These are phyloP conservation scores for Neoarthrinium moseri DNA, from an alignment of 2,329 filamentous ascomycete genomes.

Conservation along the genomic window DNA sequence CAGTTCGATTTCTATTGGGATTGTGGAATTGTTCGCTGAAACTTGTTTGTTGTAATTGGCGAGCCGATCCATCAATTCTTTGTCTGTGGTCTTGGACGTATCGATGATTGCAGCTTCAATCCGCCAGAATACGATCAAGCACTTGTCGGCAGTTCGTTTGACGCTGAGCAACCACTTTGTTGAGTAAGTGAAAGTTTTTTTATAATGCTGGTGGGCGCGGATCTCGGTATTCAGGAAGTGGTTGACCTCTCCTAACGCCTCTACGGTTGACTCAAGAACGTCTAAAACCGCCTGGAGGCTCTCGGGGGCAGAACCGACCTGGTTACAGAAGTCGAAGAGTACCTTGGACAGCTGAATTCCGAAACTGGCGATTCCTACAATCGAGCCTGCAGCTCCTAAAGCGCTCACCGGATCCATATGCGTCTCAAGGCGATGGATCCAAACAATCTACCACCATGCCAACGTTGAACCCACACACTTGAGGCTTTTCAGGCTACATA, in stretches of 20 bases:
- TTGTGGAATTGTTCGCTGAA: not conserved
- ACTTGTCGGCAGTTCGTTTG: not conserved
- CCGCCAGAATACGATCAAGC: not conserved
- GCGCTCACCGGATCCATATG: no score
- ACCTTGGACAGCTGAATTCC: not conserved
- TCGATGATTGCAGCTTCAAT: not conserved
- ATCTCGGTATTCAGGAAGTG: not conserved
- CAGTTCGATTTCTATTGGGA: not conserved
- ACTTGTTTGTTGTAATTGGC: not conserved
- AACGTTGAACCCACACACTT: no score
- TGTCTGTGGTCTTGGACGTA: not conserved
- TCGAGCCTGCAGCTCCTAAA: not conserved
- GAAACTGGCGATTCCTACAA: not conserved
- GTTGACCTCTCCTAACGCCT: not conserved
- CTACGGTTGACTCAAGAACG: not conserved
- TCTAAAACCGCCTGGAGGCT: not conserved
- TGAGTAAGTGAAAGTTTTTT: not conserved
- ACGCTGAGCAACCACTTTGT: not conserved
- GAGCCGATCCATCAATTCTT: not conserved
- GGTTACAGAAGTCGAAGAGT: not conserved
- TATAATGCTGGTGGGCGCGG: not conserved
- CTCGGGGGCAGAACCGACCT: not conserved
- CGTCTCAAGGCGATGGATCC: no score
- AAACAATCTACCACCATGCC: no score
- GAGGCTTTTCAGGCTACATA: no score